Base-by-base conservation (phyloP, 441 rosid genomes). In the Erodium moschatum region DNA sequence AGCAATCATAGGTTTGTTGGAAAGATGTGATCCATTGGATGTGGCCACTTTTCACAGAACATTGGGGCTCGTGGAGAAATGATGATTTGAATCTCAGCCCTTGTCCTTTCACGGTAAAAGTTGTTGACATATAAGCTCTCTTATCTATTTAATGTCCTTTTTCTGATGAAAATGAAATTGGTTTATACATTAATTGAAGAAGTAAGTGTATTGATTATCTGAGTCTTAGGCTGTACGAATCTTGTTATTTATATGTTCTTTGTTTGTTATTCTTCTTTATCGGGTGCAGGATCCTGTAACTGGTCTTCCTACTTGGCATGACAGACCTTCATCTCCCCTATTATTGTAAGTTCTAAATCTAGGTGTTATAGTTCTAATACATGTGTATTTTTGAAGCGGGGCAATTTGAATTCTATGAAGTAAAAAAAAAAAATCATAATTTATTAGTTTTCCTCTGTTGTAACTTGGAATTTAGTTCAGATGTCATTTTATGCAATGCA, bases 21-120 rank as follows among this genome's bases (percentile, higher is more conserved):
- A 84, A 76, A 80, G 97, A 92, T 73, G 92, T 90, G 75, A 80
- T 81, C 61, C 97, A 92, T 73, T 92, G 97, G 97, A 90, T 92
- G 98, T 92, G 97, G 97, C 97, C 98, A 13, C 89, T 92, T 67
- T 90, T 84, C 80, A 70, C 88, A 40, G 94, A 92, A 75, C 79
- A 74, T 52, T 92, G 92, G 94, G 90, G 87, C 65, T 80, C 85
- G 12, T 92, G 98, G 98, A 85, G 97, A 81, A 83, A 73, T n/a
- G 84, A 86, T 74, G 84, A 83, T 70, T 82, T 92, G 77, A 85
- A 87, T 72, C 82, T 92, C 73, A 89, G 98, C 69, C 81, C 90
- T 64, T 83, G 80, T 71, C 96, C 98, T 77, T 88, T 90, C 74
- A 79, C 88, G 20, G 98, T 92, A 77, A 69, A 86, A 81, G n/a